Conservation (phyloP, 2,329 filamentous ascomycete species). For the Aspergillus terreus region DNA sequence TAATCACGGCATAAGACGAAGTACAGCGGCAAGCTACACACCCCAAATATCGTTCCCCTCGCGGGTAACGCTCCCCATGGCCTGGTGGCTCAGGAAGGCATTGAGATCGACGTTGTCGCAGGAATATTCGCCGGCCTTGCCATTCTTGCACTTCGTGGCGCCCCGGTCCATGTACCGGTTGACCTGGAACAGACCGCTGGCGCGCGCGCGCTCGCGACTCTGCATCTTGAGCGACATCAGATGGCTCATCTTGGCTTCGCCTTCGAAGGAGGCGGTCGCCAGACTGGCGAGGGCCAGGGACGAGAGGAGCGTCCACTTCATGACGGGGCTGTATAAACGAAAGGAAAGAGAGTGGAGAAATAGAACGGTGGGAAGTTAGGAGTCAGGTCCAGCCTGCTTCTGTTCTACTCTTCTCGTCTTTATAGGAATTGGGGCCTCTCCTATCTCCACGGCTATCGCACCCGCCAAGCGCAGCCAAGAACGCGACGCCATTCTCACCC, state of each 20-base stretch:
- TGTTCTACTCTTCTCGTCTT: background rate
- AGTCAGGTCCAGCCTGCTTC: background rate
- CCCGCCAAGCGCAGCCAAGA: background rate
- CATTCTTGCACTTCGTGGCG: conserved; percentile 8
- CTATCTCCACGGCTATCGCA: background rate
- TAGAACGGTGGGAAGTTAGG: background rate
- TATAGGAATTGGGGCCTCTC: background rate
- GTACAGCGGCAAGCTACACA: background rate
- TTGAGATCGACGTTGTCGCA: conserved; percentile 15
- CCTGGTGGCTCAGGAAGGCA: conserved; percentile 16
- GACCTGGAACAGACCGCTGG: conserved; percentile 9
- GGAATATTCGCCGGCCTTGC: conserved; percentile 16
- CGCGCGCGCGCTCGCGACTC: conserved; percentile 10
- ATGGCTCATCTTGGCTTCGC: conserved; percentile 10
- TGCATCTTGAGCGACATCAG: conserved; percentile 14
- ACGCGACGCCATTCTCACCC: background rate
- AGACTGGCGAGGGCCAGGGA: conserved; percentile 7
- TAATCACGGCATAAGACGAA: background rate
- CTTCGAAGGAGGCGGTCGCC: conserved; percentile 8
- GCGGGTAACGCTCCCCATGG: conserved; percentile 16
- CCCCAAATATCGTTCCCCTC: conserved; percentile 19
- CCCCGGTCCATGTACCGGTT: conserved; percentile 12
- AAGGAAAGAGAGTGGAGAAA: background rate
- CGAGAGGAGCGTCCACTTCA: conserved; percentile 13
- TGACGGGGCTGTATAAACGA: background rate